A percentile compares a stretch with the other conserved stretches of the same genome.
phyloP scores from a whole-genome alignment of 257 asterid genomes.

The Plantago major region DNA sequence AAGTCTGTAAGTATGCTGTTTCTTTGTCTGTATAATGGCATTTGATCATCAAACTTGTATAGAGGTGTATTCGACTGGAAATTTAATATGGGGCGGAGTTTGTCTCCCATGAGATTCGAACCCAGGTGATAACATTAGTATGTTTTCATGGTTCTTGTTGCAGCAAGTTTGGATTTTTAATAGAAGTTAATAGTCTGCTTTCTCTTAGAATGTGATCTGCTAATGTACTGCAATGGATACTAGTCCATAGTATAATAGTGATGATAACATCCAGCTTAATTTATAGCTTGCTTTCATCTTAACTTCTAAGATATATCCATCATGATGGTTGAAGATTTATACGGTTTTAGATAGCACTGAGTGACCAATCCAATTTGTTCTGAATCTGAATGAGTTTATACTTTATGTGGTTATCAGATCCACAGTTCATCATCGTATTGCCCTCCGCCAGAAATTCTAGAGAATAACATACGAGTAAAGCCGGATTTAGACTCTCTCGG shows the following conservation, averaged over 20 bases:
- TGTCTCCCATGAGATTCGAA: no score
- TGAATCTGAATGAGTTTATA: neutral
- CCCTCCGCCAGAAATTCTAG: slow-evolving; percentile 41
- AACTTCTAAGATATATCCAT: no score
- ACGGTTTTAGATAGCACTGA: neutral
- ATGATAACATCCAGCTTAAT: neutral
- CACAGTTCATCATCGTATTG: slow-evolving; percentile 57
- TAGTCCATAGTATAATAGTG: neutral
- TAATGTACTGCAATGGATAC: no score
- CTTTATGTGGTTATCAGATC: slow-evolving; percentile 36
- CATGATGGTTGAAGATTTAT: neutral
- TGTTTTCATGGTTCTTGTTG: no score
- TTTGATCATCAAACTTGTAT: no score
- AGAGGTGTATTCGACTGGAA: no score
- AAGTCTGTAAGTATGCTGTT: slow-evolving; percentile 38
- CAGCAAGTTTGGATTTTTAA: neutral
- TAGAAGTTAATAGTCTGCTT: neutral
- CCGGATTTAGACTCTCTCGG: slow-evolving; percentile 71
- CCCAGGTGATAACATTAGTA: no score
- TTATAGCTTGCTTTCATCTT: neutral
- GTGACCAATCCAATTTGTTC: no score
- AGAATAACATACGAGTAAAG: slow-evolving; percentile 53
- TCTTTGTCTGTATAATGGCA: neutral
- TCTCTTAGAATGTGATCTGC: neutral
- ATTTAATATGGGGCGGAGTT: no score